A percentile compares a stretch with the other conserved stretches of the same genome.
phyloP scores from a whole-genome alignment of 1,139 yeast species.

The Pneumocystis canis region DNA sequence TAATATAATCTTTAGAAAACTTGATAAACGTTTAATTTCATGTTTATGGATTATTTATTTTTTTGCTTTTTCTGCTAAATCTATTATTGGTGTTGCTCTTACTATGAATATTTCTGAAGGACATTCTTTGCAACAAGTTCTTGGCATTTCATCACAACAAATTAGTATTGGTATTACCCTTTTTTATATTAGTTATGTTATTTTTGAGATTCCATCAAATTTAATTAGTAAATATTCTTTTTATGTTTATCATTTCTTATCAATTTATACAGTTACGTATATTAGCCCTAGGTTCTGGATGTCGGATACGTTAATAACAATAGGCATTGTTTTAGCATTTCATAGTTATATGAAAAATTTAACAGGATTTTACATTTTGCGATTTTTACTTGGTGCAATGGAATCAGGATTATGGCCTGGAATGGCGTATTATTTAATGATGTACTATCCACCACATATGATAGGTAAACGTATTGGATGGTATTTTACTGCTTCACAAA shows the following conservation, averaged over 20 bases:
- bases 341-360: conserved; percentile 34
- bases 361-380: conserved; percentile 44
- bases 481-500: conserved; percentile 81
- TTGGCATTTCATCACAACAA: background rate
- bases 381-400: conserved; percentile 63
- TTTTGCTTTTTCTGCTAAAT: background rate
- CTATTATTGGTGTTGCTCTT: background rate
- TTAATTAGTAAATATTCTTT: conserved; percentile 19
- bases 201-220: conserved; percentile 56
- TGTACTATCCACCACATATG: conserved; percentile 76
- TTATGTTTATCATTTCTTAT: background rate
- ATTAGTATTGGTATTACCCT: conserved; percentile 30
- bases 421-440: conserved; percentile 63
- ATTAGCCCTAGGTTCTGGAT: conserved; percentile 42
- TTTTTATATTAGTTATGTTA: conserved; percentile 57
- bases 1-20: background rate
- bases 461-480: conserved; percentile 71
- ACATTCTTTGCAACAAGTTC: background rate
- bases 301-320: conserved; percentile 17
- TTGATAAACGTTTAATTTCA: background rate
- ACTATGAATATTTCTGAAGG: background rate
- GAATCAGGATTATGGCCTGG: conserved; percentile 96
- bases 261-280: conserved; percentile 31
- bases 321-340: conserved; percentile 39
- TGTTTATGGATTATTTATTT: background rate